Conservation (phyloP, 1,139 yeast genomes). For the Magnusiomyces suaveolens region DNA sequence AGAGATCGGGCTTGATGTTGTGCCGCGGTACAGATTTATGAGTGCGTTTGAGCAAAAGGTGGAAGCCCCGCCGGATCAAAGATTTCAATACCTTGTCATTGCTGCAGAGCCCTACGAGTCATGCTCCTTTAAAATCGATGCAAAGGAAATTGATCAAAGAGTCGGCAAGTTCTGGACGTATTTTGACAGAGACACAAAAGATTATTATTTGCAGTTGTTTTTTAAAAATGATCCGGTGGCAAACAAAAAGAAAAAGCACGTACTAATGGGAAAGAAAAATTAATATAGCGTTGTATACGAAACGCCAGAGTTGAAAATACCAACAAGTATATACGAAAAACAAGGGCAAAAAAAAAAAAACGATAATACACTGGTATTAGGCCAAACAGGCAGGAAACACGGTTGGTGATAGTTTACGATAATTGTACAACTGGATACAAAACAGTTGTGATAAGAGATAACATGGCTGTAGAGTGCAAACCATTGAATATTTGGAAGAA, state of each 20-base stretch:
- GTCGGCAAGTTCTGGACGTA: slow-evolving; percentile 51
- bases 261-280: background rate
- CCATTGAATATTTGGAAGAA: too few species aligned
- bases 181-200: slow-evolving; percentile 61
- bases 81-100: slow-evolving; percentile 57
- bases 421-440: too few species aligned
- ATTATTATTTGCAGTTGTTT: slow-evolving; percentile 59
- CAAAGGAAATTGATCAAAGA: slow-evolving; percentile 44
- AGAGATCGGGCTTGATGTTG: slow-evolving; percentile 37
- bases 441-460: too few species aligned
- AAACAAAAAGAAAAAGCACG: background rate
- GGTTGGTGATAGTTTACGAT: too few species aligned
- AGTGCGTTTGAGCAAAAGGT: slow-evolving; percentile 58
- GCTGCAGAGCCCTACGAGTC: slow-evolving; percentile 83
- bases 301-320: too few species aligned
- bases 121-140: slow-evolving; percentile 59
- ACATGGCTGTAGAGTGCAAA: too few species aligned
- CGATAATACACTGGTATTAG: too few species aligned
- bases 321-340: too few species aligned
- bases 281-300: too few species aligned
- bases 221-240: slow-evolving; percentile 30
- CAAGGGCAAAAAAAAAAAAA: too few species aligned
- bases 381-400: too few species aligned
- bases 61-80: slow-evolving; percentile 36
- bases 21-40: slow-evolving; percentile 65